Conservation (phyloP, 345 rosid genomes). For the Aquilaria sinensis region DNA sequence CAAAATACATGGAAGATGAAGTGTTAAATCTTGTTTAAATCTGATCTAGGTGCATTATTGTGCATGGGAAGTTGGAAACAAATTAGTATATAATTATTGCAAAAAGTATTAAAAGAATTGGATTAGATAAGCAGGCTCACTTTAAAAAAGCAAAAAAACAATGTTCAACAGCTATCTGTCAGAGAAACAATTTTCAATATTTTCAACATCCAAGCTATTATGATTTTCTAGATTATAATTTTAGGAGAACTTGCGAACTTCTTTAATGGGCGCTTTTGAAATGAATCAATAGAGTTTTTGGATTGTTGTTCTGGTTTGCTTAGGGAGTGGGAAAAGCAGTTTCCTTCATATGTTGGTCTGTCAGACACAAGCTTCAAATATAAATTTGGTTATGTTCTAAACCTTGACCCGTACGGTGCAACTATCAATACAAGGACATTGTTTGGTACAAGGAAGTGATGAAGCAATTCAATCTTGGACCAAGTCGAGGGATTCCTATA, state of each 20-base stretch:
- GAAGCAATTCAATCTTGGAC: constrained; percentile 67
- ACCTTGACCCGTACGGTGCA: constrained; percentile 67
- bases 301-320: neutral
- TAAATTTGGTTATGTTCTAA: constrained; percentile 60
- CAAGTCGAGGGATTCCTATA: constrained; percentile 62
- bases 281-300: neutral
- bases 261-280: neutral
- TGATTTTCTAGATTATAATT: constrained; percentile 1
- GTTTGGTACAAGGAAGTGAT: constrained; percentile 66
- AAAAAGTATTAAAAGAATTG: too few relatives aligned
- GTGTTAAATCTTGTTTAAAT: too few relatives aligned
- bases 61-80: too few relatives aligned
- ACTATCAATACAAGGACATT: constrained; percentile 68
- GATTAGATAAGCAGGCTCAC: too few relatives aligned
- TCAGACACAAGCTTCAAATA: constrained; percentile 51
- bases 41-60: too few relatives aligned
- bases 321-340: constrained; percentile 68
- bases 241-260: neutral
- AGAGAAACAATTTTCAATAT: too few relatives aligned
- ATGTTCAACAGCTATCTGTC: too few relatives aligned
- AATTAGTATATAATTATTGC: too few relatives aligned
- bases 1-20: too few relatives aligned
- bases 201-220: too few relatives aligned
- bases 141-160: too few relatives aligned
- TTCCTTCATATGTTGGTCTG: constrained; percentile 57